Evolutionary conservation across 2,329 filamentous ascomycete species (phyloP), one percentile per base, ranked within the genome.

Genomic region (Fusarium sacchari): DNA sequence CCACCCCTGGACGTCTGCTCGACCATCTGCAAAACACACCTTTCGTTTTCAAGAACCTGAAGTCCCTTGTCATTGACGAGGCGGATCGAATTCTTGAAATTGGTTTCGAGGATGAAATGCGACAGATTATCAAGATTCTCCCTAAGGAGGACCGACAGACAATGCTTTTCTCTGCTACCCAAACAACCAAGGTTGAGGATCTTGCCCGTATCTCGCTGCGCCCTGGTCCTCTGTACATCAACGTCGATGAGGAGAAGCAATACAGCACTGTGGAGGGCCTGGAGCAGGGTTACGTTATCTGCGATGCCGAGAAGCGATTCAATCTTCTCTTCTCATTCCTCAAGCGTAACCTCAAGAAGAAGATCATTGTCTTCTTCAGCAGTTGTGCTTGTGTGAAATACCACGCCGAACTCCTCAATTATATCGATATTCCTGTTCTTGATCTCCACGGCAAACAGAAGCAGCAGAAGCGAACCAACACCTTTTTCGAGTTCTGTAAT

Each of bases 21-120:
- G 96, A 99, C 85, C 96, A 99, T 80, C 87, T 99, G 46, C 94
- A 96, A 82, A 97, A 96, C 81, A 98, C 96, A 0, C 92, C 93
- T 26, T 98, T 98, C 74, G 86, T 91, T 44, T 97, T 94, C 88
- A 97, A 97, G 87, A 97, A 98, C 83, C 84, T 97, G 77, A 95
- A 95, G 82, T 93, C 94, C 3, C 87, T 99, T 40, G 90, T 99
- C 75, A 98, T 98, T 76, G 96, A 99, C 78, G 96, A 99, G 84
- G 96, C 96, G 24, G 96, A 99, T 81, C 92, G 96, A 53, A 98
- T 99, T 72, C 86, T 99, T 49, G 96, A 99, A 84, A 94, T 98
- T 71, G 96, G 96, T 78, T 99, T 99, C 87, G 96, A 99, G 83
- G 96, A 98, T 80, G 96, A 99, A 85, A 97, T 99, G 93, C 89